phyloP scores from a whole-genome alignment of 257 asterid species.

The Cruciata laevipes region DNA sequence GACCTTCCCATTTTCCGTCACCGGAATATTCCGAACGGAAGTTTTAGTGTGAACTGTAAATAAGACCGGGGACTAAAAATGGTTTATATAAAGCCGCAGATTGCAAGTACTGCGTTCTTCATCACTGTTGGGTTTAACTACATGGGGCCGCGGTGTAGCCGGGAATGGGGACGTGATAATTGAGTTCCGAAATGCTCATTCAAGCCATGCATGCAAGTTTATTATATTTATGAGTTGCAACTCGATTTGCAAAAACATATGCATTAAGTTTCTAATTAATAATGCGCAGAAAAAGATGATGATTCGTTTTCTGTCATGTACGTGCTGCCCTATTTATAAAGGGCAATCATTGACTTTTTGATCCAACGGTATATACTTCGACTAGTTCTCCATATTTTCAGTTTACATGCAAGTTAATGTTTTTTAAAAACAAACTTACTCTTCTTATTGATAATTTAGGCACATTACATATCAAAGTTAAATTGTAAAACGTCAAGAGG shows the following conservation, averaged over 20 bases:
- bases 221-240: not conserved
- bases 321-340: no score
- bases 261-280: not conserved
- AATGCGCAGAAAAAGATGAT: not conserved
- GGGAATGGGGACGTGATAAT: not conserved
- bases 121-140: not conserved
- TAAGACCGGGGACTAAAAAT: no score
- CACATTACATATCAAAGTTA: no score
- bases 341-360: not conserved
- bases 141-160: not conserved
- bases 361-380: not conserved
- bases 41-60: no score
- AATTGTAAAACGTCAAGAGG: no score
- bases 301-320: not conserved
- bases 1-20: slow-evolving; percentile 21
- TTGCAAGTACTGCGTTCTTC: not conserved
- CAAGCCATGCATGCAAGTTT: not conserved
- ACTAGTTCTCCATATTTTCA: not conserved
- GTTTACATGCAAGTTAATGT: no score
- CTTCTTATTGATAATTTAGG: no score
- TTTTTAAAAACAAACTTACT: no score
- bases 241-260: no score
- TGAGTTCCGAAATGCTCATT: not conserved
- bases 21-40: no score
- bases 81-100: not conserved